Evolutionary conservation across 2,329 filamentous ascomycete species (phyloP), one percentile per base, ranked within the genome.

Genomic region (Colletotrichum sansevieriae): DNA sequence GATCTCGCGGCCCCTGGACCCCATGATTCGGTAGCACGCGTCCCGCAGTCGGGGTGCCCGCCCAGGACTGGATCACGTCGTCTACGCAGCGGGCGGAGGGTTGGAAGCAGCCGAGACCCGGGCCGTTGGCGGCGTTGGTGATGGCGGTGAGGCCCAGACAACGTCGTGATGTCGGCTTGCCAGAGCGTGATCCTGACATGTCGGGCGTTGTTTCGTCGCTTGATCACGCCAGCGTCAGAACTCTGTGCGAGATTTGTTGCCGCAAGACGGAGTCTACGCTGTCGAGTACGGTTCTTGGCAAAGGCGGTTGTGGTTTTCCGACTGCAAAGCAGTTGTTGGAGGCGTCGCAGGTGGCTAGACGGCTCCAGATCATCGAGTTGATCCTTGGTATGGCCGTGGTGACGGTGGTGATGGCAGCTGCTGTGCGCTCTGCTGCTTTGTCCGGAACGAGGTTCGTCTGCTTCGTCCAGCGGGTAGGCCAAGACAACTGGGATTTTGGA

Each of bases 51-150:
- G 70, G 3, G 78, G 78, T 18, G 0, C 76, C 77, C 1, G 78
- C 76, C 20, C 67, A 70, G 0, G 74, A 71, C 63, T 80, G 77
- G 47, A 80, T 79, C 1, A 76, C 74, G 56, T 79, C 79, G 68
- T 80, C 78, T 57, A 79, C 80, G 58, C 78, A 79, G 18, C 69
- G 73, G 55, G 79, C 78, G 1, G 61, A 69, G 1, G 77, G 76
- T 59, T 75, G 73, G 63, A 80, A 80, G 68, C 78, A 80, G 0
- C 78, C 78, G 2, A 80, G 73, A 65, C 79, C 72, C 11, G 73
- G 74, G 4, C 74, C 72, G 60, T 79, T 79, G 13, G 77, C 78
- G 10, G 78, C 78, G 55, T 80, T 80, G 11, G 75, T 75, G 58
- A 80, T 78, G 8, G 77, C 77, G 1, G 76, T 78, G 15, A 76